Percentiles rank a stretch among this genome's conserved stretches.
Evolutionary conservation across 176 grass and related monocot species (phyloP).

Genomic region (Oryza glumipatula): DNA sequence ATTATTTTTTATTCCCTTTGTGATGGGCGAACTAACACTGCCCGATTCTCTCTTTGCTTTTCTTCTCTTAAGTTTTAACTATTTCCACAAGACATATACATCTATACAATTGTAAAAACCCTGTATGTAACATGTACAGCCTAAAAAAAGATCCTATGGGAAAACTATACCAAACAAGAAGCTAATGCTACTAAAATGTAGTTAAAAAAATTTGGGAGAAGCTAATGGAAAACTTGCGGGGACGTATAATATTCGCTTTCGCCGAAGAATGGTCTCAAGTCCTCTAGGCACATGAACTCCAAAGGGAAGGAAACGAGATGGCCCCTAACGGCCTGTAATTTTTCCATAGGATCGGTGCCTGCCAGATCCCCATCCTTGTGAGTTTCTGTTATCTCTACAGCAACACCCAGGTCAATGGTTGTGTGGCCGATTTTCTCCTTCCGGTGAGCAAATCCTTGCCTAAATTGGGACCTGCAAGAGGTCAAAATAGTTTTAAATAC

Average conservation of each 20-base stretch:
- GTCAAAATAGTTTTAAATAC: conserved; percentile 3
- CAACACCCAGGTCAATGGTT: conserved; percentile 73
- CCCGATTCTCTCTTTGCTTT: neutral
- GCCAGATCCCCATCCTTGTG: conserved; percentile 36
- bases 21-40: neutral
- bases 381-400: conserved; percentile 43
- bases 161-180: neutral
- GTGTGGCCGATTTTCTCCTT: conserved; percentile 76
- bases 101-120: conserved; percentile 4
- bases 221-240: conserved; percentile 77
- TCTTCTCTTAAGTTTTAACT: neutral
- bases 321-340: conserved; percentile 55
- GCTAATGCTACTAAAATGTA: neutral
- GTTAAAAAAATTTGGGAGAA: neutral
- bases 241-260: conserved; percentile 74
- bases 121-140: conserved; percentile 21
- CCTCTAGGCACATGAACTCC: conserved; percentile 80
- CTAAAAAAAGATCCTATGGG: conserved; percentile 7
- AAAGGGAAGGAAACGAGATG: conserved; percentile 77
- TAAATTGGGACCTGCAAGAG: conserved; percentile 57
- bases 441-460: conserved; percentile 54
- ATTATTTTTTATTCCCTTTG: neutral
- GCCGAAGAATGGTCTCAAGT: conserved; percentile 68
- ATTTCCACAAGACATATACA: neutral
- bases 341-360: conserved; percentile 44